Evolutionary conservation across 257 asterid species (phyloP).

Genomic region (Ocimum tenuiflorum): DNA sequence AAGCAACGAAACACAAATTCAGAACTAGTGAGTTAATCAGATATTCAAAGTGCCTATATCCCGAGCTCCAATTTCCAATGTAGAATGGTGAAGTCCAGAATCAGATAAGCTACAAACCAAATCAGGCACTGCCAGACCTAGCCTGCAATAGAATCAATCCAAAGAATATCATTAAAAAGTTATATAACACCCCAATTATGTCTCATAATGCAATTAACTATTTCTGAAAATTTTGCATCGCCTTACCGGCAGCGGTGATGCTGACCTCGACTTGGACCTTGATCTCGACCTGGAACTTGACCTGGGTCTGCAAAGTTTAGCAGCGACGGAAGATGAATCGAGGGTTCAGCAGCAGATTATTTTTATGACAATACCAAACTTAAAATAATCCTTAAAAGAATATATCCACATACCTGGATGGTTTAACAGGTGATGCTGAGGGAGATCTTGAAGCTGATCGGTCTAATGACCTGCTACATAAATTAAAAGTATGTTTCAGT

Average conservation of each 20-base stretch:
- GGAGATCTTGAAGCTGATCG: conserved; percentile 75
- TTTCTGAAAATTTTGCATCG: not conserved
- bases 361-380: not conserved
- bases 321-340: no score
- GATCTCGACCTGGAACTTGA: conserved; percentile 59
- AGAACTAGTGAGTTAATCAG: no score
- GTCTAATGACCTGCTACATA: conserved; percentile 52
- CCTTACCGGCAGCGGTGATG: conserved; percentile 67
- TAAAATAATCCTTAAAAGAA: not conserved
- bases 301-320: conserved; percentile 31
- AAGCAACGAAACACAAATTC: no score
- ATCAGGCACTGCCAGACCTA: conserved; percentile 56
- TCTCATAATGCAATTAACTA: no score
- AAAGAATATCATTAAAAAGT: no score
- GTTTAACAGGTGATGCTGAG: conserved; percentile 68
- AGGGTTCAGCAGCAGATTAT: not conserved
- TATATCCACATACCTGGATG: conserved; percentile 39
- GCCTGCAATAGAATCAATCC: conserved; percentile 43
- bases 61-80: not conserved
- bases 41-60: no score
- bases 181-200: not conserved
- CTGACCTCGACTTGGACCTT: conserved; percentile 58
- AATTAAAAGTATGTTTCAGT: no score
- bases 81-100: no score
- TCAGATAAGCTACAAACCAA: not conserved